Evolutionary conservation across 805 yeast genomes (phyloP), one percentile per base, ranked within the genome.

Genomic region (Metschnikowia drakensbergensis): DNA sequence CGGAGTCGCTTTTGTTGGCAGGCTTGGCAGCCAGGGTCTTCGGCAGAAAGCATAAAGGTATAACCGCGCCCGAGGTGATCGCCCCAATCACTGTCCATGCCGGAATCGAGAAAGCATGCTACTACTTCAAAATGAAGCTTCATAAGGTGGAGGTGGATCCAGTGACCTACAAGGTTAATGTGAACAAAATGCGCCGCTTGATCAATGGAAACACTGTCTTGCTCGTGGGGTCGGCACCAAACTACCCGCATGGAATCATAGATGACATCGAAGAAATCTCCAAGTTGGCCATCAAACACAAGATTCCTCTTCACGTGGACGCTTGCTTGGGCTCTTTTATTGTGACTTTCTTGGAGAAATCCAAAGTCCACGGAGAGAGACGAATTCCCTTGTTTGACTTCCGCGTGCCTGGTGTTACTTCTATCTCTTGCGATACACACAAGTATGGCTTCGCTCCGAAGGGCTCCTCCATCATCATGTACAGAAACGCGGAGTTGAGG

Each of bases 371-470:
- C 45, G 86, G 86, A 2, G 73, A 68, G 43, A 48, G 37, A 34
- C 10, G 10, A 22, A 54, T 71, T 2, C 85, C 86, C 5, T 61
- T 69, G 9, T 91, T 92, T 68, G 98, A 94, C 64, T 92, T 92
- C 69, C 72, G 92, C 54, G 75, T 89, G 2, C 85, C 88, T 0
- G 94, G 77, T 30, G 98, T 94, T n/a, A 94, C 98, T 0, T 90
- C 97, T 2, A 92, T 92, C 49, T 88, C 96, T n/a, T 94, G 98
- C 69, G 99, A 92, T 65, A 92, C 99, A n/a, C 99, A 92, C 74
- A 92, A 92, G 67, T 92, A 92, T 62, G 99, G 98, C 1, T 94
- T 92, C 75, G 97, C 98, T 6, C 99, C 99, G 35, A 92, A 92
- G 67, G 99, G 99, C 7, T 85, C 96, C 0, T 88, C 96, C 0